A percentile compares a stretch with the other conserved stretches of the same genome.
Conservation (phyloP, 306 rosid genomes). For the Aeschynomene evenia region DNA sequence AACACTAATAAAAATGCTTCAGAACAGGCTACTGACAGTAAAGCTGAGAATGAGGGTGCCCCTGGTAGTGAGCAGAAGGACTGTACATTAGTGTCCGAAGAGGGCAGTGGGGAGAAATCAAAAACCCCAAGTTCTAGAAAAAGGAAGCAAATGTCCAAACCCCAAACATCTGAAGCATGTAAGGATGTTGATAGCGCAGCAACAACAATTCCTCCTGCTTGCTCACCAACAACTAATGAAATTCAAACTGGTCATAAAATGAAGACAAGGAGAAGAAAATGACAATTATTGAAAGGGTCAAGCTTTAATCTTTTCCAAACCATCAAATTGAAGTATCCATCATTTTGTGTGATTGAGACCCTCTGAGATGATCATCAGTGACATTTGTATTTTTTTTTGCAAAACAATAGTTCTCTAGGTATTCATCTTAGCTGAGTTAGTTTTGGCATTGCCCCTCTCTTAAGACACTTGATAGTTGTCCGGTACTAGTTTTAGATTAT, state of each 20-base stretch:
- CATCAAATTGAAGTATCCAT: constrained; percentile 27
- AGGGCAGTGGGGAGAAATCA: constrained; percentile 37
- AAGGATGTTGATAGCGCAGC: constrained; percentile 6
- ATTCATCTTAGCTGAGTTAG: constrained; percentile 33
- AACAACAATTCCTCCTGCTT: constrained; percentile 30
- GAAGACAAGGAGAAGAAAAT: constrained; percentile 53
- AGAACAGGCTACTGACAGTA: constrained; percentile 20
- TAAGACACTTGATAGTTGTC: constrained; percentile 11
- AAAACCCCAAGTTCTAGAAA: constrained; percentile 46
- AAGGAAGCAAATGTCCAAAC: constrained; percentile 57
- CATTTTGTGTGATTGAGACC: constrained; percentile 33
- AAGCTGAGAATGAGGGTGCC: constrained; percentile 32
- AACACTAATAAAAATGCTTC: constrained; percentile 40
- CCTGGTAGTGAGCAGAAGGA: constrained; percentile 28
- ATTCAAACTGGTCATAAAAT: constrained; percentile 34
- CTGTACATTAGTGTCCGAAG: constrained; percentile 19
- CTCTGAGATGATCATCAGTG: constrained; percentile 26
- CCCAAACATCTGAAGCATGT: constrained; percentile 35
- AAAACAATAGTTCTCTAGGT: constrained; percentile 3
- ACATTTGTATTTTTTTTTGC: constrained; percentile 27
- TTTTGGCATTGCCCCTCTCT: constrained; percentile 17
- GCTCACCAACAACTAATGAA: constrained; percentile 32
- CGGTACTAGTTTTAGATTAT: constrained; percentile 2
- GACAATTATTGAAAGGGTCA: constrained; percentile 33
- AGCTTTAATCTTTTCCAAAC: constrained; percentile 29